A percentile compares a stretch with the other conserved stretches of the same genome.
Conservation (phyloP, 2,329 filamentous ascomycete species). For the Parafenestella ontariensis region DNA sequence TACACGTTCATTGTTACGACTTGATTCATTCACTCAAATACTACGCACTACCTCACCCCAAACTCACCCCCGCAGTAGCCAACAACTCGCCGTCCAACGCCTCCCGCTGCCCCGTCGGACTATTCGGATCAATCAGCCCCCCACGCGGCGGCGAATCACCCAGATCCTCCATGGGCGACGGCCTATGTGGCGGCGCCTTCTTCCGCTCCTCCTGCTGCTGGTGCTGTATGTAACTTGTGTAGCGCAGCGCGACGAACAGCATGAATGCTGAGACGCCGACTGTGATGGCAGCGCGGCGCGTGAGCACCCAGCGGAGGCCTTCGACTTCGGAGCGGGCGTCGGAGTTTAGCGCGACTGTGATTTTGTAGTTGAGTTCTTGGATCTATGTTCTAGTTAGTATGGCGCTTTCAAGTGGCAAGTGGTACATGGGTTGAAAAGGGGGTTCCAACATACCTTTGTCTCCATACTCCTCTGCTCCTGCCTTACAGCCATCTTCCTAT, state of each 20-base stretch:
- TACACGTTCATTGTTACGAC: no score
- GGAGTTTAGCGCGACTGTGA: constrained; percentile 86
- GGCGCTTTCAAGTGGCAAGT: background rate
- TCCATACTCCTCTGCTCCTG: constrained; percentile 88
- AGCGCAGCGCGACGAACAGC: constrained; percentile 51
- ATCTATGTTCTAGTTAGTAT: constrained; percentile 60
- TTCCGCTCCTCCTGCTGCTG: constrained; percentile 51
- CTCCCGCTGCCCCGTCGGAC: constrained; percentile 20
- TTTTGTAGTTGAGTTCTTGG: constrained; percentile 95
- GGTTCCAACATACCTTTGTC: constrained; percentile 67
- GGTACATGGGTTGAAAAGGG: background rate
- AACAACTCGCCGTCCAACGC: constrained; percentile 41
- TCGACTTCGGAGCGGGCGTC: constrained; percentile 94
- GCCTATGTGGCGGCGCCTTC: constrained; percentile 32
- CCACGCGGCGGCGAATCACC: constrained; percentile 6
- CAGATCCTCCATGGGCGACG: constrained; percentile 21
- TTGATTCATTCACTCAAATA: background rate
- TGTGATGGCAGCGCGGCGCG: constrained; percentile 67
- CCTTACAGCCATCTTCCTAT: constrained; percentile 89
- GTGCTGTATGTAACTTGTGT: constrained; percentile 50
- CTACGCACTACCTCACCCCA: constrained; percentile 31
- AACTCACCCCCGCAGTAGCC: constrained; percentile 40
- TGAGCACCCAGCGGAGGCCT: constrained; percentile 84
- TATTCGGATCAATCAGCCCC: background rate
- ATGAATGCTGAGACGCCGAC: constrained; percentile 58